These are phyloP conservation scores for Xanthoconium stramineum DNA, from an alignment of 768 basidiomycete species.

Conservation along the genomic window DNA sequence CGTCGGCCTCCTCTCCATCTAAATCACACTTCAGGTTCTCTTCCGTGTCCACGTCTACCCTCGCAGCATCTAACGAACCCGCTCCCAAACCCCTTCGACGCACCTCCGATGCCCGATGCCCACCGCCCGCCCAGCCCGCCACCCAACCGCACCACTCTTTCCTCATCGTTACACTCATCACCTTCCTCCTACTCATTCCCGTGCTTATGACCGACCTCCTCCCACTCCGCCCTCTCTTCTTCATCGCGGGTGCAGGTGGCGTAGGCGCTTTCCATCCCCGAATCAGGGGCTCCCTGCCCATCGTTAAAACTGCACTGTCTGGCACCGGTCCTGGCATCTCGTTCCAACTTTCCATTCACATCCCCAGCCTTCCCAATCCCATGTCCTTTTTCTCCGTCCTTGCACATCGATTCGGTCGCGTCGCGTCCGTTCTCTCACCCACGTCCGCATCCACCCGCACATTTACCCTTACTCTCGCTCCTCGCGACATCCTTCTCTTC, in stretches of 20 bases:
- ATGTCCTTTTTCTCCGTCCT: background rate
- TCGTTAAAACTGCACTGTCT: constrained; percentile 1
- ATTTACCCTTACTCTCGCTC: constrained; percentile 15
- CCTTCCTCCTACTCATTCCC: constrained; percentile 42
- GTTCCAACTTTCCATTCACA: constrained; percentile 5
- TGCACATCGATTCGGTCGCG: background rate
- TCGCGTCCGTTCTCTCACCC: background rate
- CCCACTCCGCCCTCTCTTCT: constrained; percentile 45
- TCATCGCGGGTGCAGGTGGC: constrained; percentile 27
- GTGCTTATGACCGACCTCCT: constrained; percentile 39
- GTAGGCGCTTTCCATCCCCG: constrained; percentile 15
- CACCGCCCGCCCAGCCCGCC: background rate
- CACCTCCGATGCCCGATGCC: background rate
- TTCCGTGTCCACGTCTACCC: constrained; percentile 1
- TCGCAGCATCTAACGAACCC: constrained; percentile 14
- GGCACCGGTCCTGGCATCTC: constrained; percentile 19
- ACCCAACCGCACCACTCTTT: constrained; percentile 31
- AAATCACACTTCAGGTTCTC: constrained; percentile 40
- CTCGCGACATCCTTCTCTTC: constrained; percentile 30
- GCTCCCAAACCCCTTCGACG: constrained; percentile 1
- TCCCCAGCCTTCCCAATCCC: constrained; percentile 7
- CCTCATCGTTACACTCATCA: constrained; percentile 37
- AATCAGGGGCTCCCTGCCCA: background rate
- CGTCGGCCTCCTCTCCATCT: constrained; percentile 50
- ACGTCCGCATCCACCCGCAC: background rate